Base-by-base conservation (phyloP, 495 filamentous ascomycete species). In the Pyrenopolyporus hunteri region DNA sequence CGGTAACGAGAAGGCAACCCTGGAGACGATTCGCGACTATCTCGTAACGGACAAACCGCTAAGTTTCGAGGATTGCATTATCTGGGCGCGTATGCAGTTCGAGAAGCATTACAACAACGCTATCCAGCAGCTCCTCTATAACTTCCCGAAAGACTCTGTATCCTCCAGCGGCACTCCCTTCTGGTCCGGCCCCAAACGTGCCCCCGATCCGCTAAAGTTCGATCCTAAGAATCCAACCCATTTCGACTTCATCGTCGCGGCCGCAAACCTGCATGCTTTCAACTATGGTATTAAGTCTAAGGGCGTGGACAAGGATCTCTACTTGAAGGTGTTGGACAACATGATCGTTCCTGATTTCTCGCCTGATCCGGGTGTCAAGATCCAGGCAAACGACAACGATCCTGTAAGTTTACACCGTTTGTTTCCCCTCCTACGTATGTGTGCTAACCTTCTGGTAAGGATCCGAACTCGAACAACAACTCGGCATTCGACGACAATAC, bases 181-280 rank as follows among this genome's bases (percentile, higher is more conserved):
- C 81, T 99, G 95, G 95, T 97, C 93, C 50, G 95, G 95, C 35
- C 95, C 95, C 14, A 99, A 99, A 84, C 91, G 95, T 68, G 95
- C 95, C 5, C 95, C 95, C 7, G 89, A 93, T 54, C 87, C 94
- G 63, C 76, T 97, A 62, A 91, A 89, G 68, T 99, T 99, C 59
- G 90, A 95, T 67, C 78, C 86, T 50, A 76, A 84, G 13, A 96
- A 96, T 68, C 79, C 86, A 11, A 92, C 91, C 14, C 94, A 99
- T 72, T 83, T 92, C 59, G 82, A 82, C 20, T 99, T 97, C 70
- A 77, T 98, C 46, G 83, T 93, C 57, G 89, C 94, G 28, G 94
- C 85, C 3, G 91, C 94, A 19, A 92, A 96, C 71, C 83, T 99
- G 17, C 95, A 97, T 70, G 94, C 92, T 2, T 99, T 94, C 84